Percentiles rank a stretch among this genome's conserved stretches.
These are phyloP conservation scores for Forsythia viridissima DNA, from an alignment of 257 asterid genomes.

Conservation along the genomic window DNA sequence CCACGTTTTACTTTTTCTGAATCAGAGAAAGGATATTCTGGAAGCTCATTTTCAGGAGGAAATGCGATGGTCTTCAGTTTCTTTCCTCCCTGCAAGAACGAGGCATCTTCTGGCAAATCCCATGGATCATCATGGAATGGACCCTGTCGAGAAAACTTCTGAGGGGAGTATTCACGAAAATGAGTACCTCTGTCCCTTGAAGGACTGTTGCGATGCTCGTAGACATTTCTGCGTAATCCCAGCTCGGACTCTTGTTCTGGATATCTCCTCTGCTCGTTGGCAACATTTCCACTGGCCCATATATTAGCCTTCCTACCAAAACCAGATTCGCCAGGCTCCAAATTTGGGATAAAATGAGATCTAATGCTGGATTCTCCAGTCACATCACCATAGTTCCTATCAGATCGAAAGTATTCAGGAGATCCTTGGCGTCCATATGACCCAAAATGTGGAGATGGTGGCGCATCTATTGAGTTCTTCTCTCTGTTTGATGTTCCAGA, in stretches of 20 bases:
- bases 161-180: conserved; percentile 60
- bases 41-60: conserved; percentile 65
- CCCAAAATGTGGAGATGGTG: conserved; percentile 58
- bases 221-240: conserved; percentile 38
- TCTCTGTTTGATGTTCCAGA: conserved; percentile 66
- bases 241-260: conserved; percentile 41
- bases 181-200: conserved; percentile 42
- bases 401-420: conserved; percentile 47
- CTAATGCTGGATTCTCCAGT: conserved; percentile 47
- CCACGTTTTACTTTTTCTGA: conserved; percentile 50
- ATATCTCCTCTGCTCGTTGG: conserved; percentile 52
- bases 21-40: conserved; percentile 77
- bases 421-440: conserved; percentile 45
- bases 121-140: conserved; percentile 67
- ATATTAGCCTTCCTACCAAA: conserved; percentile 41
- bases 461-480: conserved; percentile 45
- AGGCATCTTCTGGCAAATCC: conserved; percentile 91
- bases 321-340: conserved; percentile 47
- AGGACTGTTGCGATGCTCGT: conserved; percentile 56
- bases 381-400: conserved; percentile 47
- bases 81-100: conserved; percentile 61
- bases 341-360: conserved; percentile 54
- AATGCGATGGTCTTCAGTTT: conserved; percentile 50
- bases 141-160: conserved; percentile 44
- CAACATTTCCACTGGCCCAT: conserved; percentile 50